Evolutionary conservation across 1,284 basidiomycete species (phyloP).

Genomic region (Coniferiporia weirii): DNA sequence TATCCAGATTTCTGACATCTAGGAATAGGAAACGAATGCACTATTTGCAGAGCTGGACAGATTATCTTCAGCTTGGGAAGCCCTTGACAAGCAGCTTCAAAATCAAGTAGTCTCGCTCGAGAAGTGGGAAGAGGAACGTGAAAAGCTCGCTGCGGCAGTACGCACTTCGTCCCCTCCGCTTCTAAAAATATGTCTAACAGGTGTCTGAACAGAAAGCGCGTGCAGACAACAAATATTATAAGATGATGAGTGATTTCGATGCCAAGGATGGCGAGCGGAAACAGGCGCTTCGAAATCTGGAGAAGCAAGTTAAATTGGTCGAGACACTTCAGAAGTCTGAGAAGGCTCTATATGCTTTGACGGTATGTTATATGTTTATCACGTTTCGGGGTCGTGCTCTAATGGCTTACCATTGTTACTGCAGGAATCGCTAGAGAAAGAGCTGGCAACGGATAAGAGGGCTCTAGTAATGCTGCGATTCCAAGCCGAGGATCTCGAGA

Average conservation of each 20-base stretch:
- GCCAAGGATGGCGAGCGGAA: conserved; percentile 76
- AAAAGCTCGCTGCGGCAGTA: conserved; percentile 62
- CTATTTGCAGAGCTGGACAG: conserved; percentile 85
- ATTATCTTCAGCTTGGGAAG: conserved; percentile 83
- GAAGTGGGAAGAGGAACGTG: conserved; percentile 71
- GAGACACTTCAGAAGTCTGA: conserved; percentile 70
- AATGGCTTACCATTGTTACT: conserved; percentile 1
- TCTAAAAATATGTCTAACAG: background rate
- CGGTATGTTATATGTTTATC: conserved; percentile 45
- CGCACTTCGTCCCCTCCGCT: conserved; percentile 20
- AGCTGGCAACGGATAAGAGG: conserved; percentile 17
- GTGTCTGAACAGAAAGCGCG: conserved; percentile 66
- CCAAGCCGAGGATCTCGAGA: background rate
- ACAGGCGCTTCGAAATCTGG: conserved; percentile 55
- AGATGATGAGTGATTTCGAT: conserved; percentile 87
- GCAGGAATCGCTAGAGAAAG: conserved; percentile 27
- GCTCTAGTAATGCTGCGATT: background rate
- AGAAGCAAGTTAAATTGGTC: conserved; percentile 76
- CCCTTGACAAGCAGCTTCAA: conserved; percentile 77
- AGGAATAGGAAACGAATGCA: conserved; percentile 37
- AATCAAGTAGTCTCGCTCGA: conserved; percentile 82
- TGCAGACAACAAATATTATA: conserved; percentile 92
- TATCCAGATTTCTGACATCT: background rate
- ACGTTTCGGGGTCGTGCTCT: background rate
- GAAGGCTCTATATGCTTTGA: conserved; percentile 48